These are phyloP conservation scores for Aspergillus novofumigatus DNA, from an alignment of 2,329 filamentous ascomycete genomes.

Conservation along the genomic window DNA sequence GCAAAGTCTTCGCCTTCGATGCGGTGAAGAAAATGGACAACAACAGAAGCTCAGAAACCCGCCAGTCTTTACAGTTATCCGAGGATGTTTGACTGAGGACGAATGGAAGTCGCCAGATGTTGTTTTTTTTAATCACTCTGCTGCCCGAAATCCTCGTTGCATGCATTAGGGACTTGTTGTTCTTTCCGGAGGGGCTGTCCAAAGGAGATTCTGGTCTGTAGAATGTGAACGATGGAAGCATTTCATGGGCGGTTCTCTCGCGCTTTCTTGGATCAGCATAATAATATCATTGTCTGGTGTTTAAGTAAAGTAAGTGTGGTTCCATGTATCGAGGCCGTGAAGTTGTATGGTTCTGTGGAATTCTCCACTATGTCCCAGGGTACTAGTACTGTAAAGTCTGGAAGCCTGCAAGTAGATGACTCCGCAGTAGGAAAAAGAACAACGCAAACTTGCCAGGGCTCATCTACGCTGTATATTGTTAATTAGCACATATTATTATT, in stretches of 20 bases:
- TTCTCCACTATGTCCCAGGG: not conserved
- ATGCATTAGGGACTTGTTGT: not conserved
- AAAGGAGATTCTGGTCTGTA: not conserved
- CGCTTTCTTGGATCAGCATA: not conserved
- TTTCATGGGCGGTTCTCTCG: not conserved
- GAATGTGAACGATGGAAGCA: not conserved
- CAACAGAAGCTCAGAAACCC: not conserved
- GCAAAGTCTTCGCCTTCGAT: constrained; percentile 21
- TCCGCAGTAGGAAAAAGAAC: not conserved
- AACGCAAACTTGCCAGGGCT: not conserved
- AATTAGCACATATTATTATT: not conserved
- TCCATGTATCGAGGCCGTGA: not conserved
- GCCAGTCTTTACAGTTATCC: constrained; percentile 5
- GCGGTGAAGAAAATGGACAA: constrained; percentile 24
- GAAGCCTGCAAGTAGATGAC: not conserved
- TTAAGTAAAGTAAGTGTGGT: not conserved
- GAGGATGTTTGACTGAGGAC: constrained; percentile 11
- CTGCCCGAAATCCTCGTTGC: not conserved
- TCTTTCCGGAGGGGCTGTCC: not conserved
- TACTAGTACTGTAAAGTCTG: too few species aligned
- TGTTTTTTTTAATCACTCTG: not conserved
- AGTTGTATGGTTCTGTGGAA: not conserved
- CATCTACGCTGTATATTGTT: not conserved
- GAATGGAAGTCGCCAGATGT: not conserved
- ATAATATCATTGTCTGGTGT: not conserved